phyloP scores from a whole-genome alignment of 257 asterid species.

The Solanum megistacrolobum region DNA sequence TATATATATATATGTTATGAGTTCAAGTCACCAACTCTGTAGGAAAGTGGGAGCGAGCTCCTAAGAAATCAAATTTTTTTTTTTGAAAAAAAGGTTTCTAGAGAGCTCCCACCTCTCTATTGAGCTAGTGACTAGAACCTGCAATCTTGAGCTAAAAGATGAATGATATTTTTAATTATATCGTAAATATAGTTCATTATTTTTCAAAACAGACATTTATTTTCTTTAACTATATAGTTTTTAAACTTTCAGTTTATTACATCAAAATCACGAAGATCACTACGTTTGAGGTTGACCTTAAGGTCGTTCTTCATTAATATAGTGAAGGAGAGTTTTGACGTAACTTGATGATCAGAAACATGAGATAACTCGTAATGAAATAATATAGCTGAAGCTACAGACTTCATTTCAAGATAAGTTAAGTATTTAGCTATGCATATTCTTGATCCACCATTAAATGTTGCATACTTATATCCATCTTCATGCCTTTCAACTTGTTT shows the following conservation, averaged over 20 bases:
- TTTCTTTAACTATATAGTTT: too few species aligned
- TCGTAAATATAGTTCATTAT: too few species aligned
- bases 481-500: neutral
- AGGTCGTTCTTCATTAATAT: neutral
- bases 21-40: neutral
- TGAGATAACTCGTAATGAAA: neutral
- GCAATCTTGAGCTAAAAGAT: neutral
- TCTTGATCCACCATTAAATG: neutral
- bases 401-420: slow-evolving; percentile 1
- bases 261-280: neutral
- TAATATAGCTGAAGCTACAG: too few species aligned
- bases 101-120: neutral
- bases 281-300: neutral
- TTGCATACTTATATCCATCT: neutral
- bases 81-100: neutral
- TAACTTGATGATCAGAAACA: neutral
- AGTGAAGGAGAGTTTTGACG: neutral
- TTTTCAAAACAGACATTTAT: too few species aligned
- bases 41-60: neutral
- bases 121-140: neutral
- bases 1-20: too few species aligned
- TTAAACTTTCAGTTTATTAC: neutral
- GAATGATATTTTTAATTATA: too few species aligned
- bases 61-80: neutral
- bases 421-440: neutral